These are phyloP conservation scores for Brassica incana DNA, from an alignment of 345 rosid genomes.

Conservation along the genomic window DNA sequence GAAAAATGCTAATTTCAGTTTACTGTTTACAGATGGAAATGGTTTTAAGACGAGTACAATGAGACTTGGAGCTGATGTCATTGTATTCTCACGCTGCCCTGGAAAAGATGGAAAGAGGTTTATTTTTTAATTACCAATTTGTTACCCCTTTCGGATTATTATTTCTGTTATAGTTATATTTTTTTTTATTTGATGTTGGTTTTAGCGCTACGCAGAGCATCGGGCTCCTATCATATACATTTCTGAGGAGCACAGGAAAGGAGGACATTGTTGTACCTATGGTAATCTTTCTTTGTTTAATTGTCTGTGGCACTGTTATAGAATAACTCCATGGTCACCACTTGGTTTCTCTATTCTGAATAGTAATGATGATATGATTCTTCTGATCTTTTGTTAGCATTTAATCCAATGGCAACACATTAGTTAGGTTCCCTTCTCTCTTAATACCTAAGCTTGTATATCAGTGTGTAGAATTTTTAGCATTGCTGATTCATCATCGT, in stretches of 20 bases:
- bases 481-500: conserved; percentile 4
- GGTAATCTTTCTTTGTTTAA: conserved; percentile 48
- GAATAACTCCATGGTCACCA: neutral
- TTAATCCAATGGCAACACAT: neutral
- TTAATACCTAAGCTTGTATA: neutral
- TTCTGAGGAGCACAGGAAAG: conserved; percentile 87
- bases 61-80: conserved; percentile 99
- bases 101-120: conserved; percentile 75
- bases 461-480: neutral
- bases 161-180: conserved; percentile 15
- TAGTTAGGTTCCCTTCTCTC: conserved; percentile 16
- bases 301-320: neutral
- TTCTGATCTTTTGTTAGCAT: neutral
- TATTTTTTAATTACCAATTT: conserved; percentile 5
- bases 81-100: conserved; percentile 77
- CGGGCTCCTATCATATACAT: conserved; percentile 87
- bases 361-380: neutral
- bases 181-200: conserved; percentile 32
- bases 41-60: conserved; percentile 98
- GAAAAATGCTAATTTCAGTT: neutral
- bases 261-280: conserved; percentile 95
- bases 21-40: conserved; percentile 67
- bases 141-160: neutral
- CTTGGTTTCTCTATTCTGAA: neutral
- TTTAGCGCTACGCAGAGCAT: conserved; percentile 83